Evolutionary conservation across 2,329 filamentous ascomycete genomes (phyloP), one percentile per base, ranked within the genome.

Genomic region (Coleophoma eucalyptorum): DNA sequence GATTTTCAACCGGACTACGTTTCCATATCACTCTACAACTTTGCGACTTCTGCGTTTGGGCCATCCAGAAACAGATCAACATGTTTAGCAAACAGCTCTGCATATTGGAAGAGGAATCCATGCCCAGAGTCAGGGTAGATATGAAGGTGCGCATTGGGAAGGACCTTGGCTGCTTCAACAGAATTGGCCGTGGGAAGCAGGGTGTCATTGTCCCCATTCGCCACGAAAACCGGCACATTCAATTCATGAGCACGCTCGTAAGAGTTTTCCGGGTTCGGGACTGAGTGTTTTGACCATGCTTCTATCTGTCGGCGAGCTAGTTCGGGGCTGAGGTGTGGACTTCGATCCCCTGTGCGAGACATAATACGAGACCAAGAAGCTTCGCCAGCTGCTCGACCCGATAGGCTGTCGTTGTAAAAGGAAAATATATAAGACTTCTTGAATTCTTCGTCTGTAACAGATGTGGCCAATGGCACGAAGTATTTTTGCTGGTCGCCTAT

Each of bases 371-470:
- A 56, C 69, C 69, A 72, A 1, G 64, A 59, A 5, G 58, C 63
- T 26, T 59, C 54, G 1, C 65, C 70, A 2, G 65, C 69, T 2
- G 60, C 61, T 48, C 62, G 62, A 44, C 69, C 68, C 13, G 56
- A 55, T 2, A 60, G 57, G 1, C 64, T 69, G 1, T 53, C 46
- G 2, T 63, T 62, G 42, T 73, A 72, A 57, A 72, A 67, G 31
- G 62, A 51, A 7, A 58, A 52, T 5, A 69, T 52, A 43, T 71
- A 71, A 4, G 67, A 66, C 2, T 59, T 58, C 4, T 60, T 61
- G 1, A 68, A 63, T 31, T 72, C 66, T n/a, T 65, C 56, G 5
- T 64, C 57, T 11, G 65, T 69, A 5, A 32, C 50, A 0, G 69
- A 66, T 2, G 57, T 57, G 18, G 60, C 67, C 47, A 70, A 6